Evolutionary conservation across 495 filamentous ascomycete species (phyloP).

Genomic region (Thozetella sp.): DNA sequence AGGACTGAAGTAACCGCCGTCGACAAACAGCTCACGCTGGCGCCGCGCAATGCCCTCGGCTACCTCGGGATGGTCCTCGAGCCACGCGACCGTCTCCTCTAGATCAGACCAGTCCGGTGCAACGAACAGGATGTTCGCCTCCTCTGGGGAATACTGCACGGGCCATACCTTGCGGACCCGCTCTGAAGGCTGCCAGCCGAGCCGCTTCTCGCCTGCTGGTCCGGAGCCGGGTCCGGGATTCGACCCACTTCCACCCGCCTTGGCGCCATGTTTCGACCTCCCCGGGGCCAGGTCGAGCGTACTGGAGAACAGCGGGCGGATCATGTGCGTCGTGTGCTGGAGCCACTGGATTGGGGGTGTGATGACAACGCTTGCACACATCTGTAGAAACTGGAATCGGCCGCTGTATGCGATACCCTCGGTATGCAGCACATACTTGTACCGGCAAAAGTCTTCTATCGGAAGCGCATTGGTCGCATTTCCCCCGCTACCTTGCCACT

Average conservation of each 20-base stretch:
- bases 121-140: constrained; percentile 56
- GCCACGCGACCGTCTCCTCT: constrained; percentile 40
- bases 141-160: constrained; percentile 25
- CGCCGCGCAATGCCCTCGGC: constrained; percentile 50
- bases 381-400: constrained; percentile 53
- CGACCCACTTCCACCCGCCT: background rate
- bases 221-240: background rate
- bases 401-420: constrained; percentile 64
- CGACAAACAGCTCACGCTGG: constrained; percentile 44
- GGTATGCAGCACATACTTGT: constrained; percentile 59
- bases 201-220: background rate
- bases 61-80: constrained; percentile 38
- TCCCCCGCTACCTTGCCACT: constrained; percentile 23
- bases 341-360: constrained; percentile 49
- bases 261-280: background rate
- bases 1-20: constrained; percentile 46
- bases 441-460: constrained; percentile 52
- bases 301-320: constrained; percentile 39
- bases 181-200: constrained; percentile 16
- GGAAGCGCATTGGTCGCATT: constrained; percentile 36
- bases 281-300: constrained; percentile 16
- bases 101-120: constrained; percentile 53
- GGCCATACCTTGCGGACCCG: constrained; percentile 35
- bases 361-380: constrained; percentile 48
- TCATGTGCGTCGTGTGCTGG: constrained; percentile 52